A percentile compares a stretch with the other conserved stretches of the same genome.
These are phyloP conservation scores for Lathyrus tuberosus DNA, from an alignment of 306 rosid genomes.

Conservation along the genomic window DNA sequence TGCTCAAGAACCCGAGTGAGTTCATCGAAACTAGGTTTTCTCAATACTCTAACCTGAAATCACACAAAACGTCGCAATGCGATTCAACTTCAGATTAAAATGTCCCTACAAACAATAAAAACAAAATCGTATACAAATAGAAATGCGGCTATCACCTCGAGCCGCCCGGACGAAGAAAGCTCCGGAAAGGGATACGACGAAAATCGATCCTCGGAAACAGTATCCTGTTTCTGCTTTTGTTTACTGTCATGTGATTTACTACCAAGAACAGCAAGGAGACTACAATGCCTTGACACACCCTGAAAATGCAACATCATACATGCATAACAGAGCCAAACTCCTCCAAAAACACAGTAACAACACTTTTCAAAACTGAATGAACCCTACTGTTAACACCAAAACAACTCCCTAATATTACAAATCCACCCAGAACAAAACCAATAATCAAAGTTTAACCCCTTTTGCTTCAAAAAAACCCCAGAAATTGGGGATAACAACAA, in stretches of 20 bases:
- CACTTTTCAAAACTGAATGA: constrained; percentile 22
- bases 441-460: constrained; percentile 14
- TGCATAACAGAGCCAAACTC: constrained; percentile 42
- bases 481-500: constrained; percentile 29
- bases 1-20: constrained; percentile 44
- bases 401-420: constrained; percentile 20
- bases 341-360: constrained; percentile 34
- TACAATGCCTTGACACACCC: constrained; percentile 46
- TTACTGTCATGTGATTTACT: constrained; percentile 45
- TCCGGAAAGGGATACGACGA: constrained; percentile 46
- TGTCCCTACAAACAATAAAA: constrained; percentile 7
- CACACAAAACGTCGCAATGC: constrained; percentile 14
- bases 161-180: constrained; percentile 48
- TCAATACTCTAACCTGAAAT: constrained; percentile 52
- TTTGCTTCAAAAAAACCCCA: not conserved
- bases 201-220: constrained; percentile 37
- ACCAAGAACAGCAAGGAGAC: constrained; percentile 53
- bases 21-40: constrained; percentile 46
- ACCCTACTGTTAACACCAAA: constrained; percentile 1
- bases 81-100: constrained; percentile 2
- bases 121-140: constrained; percentile 12
- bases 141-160: constrained; percentile 45
- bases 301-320: constrained; percentile 56
- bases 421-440: constrained; percentile 31
- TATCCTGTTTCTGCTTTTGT: constrained; percentile 45